phyloP scores from a whole-genome alignment of 306 rosid species.

The Quercus alba region DNA sequence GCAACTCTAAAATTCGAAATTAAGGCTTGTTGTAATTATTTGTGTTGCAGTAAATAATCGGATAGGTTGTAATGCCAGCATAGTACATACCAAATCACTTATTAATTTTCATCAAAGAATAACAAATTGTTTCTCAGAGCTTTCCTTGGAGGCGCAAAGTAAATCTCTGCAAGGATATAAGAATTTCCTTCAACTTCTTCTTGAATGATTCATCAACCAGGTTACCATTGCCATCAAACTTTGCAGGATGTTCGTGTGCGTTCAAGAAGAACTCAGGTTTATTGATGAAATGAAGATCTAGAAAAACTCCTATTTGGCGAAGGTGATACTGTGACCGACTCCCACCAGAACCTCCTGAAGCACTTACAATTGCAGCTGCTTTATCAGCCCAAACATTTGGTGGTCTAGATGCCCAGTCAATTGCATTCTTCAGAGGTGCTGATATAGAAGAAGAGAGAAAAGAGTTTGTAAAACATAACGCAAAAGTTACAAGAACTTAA shows the following conservation, averaged over 20 bases:
- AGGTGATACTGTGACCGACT: slow-evolving; percentile 76
- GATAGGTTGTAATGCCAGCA: background rate
- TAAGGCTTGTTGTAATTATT: too few relatives aligned
- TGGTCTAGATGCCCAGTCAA: slow-evolving; percentile 81
- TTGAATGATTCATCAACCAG: slow-evolving; percentile 51
- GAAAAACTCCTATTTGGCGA: slow-evolving; percentile 77
- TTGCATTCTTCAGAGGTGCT: slow-evolving; percentile 76
- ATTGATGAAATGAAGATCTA: slow-evolving; percentile 90
- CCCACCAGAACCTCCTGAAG: slow-evolving; percentile 76
- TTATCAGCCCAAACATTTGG: slow-evolving; percentile 87
- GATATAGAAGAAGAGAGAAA: background rate
- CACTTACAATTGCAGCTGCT: slow-evolving; percentile 82
- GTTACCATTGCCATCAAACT: slow-evolving; percentile 66
- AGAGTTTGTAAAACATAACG: background rate
- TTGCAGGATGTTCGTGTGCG: slow-evolving; percentile 63
- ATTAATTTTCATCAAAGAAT: background rate
- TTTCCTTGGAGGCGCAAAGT: slow-evolving; percentile 44
- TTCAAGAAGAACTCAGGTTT: slow-evolving; percentile 78
- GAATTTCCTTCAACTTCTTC: slow-evolving; percentile 41
- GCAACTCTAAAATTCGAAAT: too few relatives aligned
- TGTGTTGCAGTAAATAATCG: background rate
- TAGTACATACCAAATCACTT: background rate
- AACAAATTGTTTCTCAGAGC: background rate
- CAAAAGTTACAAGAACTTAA: background rate
- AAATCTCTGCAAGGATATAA: slow-evolving; percentile 52